Percentiles rank a stretch among this genome's conserved stretches.
phyloP scores from a whole-genome alignment of 169 alveolate genomes.

The Cryptosporidium parvum region DNA sequence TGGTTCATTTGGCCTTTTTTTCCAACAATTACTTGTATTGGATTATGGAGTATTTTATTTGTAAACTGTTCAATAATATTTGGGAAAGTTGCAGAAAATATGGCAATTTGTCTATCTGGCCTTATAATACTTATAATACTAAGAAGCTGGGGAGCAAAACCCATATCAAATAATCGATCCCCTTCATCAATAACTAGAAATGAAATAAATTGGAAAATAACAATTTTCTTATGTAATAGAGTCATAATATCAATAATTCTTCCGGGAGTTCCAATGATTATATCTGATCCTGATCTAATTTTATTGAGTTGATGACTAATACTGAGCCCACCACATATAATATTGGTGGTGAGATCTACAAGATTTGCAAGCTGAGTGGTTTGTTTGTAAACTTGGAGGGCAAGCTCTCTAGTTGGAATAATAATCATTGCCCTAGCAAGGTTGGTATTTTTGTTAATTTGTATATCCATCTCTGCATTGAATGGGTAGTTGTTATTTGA shows the following conservation, averaged over 20 bases:
- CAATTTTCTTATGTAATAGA: slow-evolving; percentile 91
- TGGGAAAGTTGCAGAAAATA: slow-evolving; percentile 99
- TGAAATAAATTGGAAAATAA: slow-evolving; percentile 93
- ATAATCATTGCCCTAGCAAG: slow-evolving; percentile 79
- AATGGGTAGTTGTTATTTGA: slow-evolving; percentile 76
- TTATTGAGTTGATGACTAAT: slow-evolving; percentile 90
- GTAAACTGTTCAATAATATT: slow-evolving; percentile 94
- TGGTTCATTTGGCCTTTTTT: slow-evolving; percentile 91
- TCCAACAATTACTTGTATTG: slow-evolving; percentile 95
- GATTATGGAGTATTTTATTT: slow-evolving; percentile 93
- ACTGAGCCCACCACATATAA: slow-evolving; percentile 96
- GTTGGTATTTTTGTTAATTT: background rate
- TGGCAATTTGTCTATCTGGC: slow-evolving; percentile 95
- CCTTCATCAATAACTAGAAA: slow-evolving; percentile 98
- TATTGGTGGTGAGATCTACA: slow-evolving; percentile 33
- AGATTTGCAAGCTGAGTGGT: slow-evolving; percentile 76
- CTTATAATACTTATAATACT: slow-evolving; percentile 91
- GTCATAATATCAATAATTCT: slow-evolving; percentile 94
- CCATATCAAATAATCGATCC: slow-evolving; percentile 97
- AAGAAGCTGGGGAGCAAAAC: slow-evolving; percentile 97
- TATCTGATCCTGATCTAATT: slow-evolving; percentile 94
- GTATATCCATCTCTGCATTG: background rate
- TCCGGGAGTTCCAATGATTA: slow-evolving; percentile 98
- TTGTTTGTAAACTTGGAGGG: slow-evolving; percentile 86
- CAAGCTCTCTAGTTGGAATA: slow-evolving; percentile 91